phyloP scores from a whole-genome alignment of 495 filamentous ascomycete genomes.

The Xylaria castorea region DNA sequence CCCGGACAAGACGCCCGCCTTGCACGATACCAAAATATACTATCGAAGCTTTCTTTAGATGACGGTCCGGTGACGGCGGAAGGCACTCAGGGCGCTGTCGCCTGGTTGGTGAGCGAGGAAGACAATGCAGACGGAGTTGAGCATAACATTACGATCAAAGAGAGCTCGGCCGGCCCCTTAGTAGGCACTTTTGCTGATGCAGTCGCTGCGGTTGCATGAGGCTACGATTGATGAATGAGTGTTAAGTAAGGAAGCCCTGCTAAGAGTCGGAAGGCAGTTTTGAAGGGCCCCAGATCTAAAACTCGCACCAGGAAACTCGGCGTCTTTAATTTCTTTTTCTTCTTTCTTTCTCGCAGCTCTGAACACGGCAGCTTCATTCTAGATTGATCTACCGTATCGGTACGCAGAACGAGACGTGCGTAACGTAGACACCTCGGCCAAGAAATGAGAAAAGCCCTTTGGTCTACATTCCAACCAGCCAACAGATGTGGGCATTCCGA shows the following conservation, averaged over 20 bases:
- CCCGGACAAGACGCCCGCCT: conserved; percentile 54
- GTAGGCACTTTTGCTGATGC: conserved; percentile 61
- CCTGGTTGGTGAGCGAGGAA: conserved; percentile 55
- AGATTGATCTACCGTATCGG: not conserved
- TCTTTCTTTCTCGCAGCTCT: not conserved
- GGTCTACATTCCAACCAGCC: not conserved
- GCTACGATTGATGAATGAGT: conserved; percentile 24
- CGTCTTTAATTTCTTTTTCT: not conserved
- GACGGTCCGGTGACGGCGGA: conserved; percentile 43
- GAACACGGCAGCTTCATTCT: not conserved
- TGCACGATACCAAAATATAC: conserved; percentile 58
- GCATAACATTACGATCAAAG: conserved; percentile 49
- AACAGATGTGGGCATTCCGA: conserved; percentile 4
- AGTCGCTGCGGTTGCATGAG: conserved; percentile 50
- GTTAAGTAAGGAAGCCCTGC: conserved; percentile 21
- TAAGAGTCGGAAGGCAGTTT: not conserved
- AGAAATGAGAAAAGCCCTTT: conserved; percentile 4
- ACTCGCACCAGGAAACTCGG: not conserved
- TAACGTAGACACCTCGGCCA: not conserved
- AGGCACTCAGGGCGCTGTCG: conserved; percentile 45
- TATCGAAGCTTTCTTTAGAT: conserved; percentile 56
- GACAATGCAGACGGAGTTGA: conserved; percentile 53
- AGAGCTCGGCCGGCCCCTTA: conserved; percentile 51
- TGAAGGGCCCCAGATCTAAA: not conserved
- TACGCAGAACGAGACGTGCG: not conserved